A percentile compares a stretch with the other conserved stretches of the same genome.
Evolutionary conservation across 176 grass and related monocot genomes (phyloP).

Genomic region (Rhynchospora tenuis): DNA sequence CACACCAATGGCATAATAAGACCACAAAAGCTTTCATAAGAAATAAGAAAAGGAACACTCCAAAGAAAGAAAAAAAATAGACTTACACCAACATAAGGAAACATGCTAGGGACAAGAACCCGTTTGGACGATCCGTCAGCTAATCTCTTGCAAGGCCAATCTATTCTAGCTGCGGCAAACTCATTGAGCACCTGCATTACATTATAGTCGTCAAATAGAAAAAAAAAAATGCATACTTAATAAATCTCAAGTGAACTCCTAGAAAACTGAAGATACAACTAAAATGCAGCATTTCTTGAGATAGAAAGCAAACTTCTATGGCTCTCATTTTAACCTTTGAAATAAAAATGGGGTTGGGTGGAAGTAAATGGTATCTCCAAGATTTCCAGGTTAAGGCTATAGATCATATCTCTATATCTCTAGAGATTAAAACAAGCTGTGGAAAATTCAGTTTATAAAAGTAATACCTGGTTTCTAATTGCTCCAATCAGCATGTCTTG

Average conservation of each 20-base stretch:
- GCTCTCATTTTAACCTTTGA: not conserved
- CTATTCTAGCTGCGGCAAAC: conserved; percentile 32
- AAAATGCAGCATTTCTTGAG: not conserved
- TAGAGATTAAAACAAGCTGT: not conserved
- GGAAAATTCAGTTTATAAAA: not conserved
- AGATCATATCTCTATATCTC: not conserved
- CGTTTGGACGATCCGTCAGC: conserved; percentile 73
- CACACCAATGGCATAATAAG: not conserved
- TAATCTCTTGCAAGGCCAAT: conserved; percentile 54
- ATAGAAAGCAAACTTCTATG: not conserved
- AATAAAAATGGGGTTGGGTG: not conserved
- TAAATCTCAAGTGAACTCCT: not conserved
- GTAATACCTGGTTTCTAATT: conserved; percentile 78
- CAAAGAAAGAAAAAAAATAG: not conserved
- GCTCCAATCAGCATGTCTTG: conserved; percentile 82
- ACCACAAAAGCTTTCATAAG: not conserved
- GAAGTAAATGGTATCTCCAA: not conserved
- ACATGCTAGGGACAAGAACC: conserved; percentile 59
- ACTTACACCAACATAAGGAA: conserved; percentile 15
- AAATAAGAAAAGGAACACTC: not conserved
- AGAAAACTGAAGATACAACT: not conserved
- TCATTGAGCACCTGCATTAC: conserved; percentile 69
- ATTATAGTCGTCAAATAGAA: not conserved
- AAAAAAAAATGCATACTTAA: not conserved
- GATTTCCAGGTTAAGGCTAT: not conserved